These are phyloP conservation scores for Trichosporon faecale DNA, from an alignment of 1,284 basidiomycete species.

Conservation along the genomic window DNA sequence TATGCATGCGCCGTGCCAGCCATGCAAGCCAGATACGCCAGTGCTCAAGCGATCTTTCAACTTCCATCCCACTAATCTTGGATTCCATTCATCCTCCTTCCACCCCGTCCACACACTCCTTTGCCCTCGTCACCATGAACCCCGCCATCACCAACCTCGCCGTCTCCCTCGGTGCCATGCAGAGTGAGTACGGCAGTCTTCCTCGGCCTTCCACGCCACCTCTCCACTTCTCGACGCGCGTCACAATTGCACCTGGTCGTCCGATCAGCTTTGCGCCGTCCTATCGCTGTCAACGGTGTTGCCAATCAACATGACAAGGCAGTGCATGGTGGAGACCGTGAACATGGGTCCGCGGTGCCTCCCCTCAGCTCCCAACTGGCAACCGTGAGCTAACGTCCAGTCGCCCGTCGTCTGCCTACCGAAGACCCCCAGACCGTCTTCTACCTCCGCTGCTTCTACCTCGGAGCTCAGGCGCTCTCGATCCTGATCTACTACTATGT, in stretches of 20 bases:
- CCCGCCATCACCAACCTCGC: slow-evolving; percentile 63
- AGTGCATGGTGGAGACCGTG: not conserved
- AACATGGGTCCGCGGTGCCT: not conserved
- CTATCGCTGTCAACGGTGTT: not conserved
- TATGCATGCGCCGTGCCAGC: not conserved
- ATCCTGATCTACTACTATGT: slow-evolving; percentile 26
- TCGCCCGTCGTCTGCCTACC: slow-evolving; percentile 27
- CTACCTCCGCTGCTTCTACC: slow-evolving; percentile 25
- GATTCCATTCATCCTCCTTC: not conserved
- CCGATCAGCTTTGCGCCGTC: not conserved
- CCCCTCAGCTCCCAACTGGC: not conserved
- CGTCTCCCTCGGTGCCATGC: slow-evolving; percentile 87
- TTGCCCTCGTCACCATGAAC: slow-evolving; percentile 34
- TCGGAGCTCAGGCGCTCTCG: slow-evolving; percentile 22
- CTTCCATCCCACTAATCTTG: slow-evolving; percentile 13
- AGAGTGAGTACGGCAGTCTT: slow-evolving; percentile 57
- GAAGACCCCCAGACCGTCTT: slow-evolving; percentile 24
- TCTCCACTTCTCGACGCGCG: not conserved
- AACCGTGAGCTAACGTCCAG: slow-evolving; percentile 11
- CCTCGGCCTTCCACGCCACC: not conserved
- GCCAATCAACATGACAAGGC: not conserved
- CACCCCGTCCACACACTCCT: slow-evolving; percentile 5
- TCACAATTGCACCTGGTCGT: not conserved
- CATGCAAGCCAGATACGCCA: not conserved
- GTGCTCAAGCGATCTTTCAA: slow-evolving; percentile 9